Evolutionary conservation across 345 rosid genomes (phyloP).

Genomic region (Syzygium aqueum): DNA sequence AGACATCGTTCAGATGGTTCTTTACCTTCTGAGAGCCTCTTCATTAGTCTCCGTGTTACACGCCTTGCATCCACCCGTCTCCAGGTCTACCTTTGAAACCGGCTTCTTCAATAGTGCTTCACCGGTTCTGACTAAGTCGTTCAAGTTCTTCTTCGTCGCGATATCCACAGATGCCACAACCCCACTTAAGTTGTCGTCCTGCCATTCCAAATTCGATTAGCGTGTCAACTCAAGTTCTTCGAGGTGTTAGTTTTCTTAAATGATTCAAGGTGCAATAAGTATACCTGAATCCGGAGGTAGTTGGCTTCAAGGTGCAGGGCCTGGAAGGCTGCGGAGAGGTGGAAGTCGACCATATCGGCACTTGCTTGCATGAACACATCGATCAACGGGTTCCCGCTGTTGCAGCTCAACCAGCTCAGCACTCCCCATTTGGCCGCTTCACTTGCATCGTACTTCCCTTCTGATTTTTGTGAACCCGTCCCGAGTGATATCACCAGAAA

Average conservation of each 20-base stretch:
- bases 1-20: background rate
- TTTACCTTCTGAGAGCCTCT: constrained; percentile 18
- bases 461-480: constrained; percentile 10
- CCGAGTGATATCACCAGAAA: constrained; percentile 17
- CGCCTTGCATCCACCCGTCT: constrained; percentile 14
- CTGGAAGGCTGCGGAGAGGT: constrained; percentile 12
- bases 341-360: constrained; percentile 19
- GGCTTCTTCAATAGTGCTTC: constrained; percentile 29
- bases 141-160: constrained; percentile 21
- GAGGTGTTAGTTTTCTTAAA: background rate
- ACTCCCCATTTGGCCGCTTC: constrained; percentile 21
- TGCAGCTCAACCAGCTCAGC: constrained; percentile 12
- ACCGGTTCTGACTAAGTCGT: constrained; percentile 9
- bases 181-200: constrained; percentile 17
- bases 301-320: constrained; percentile 10
- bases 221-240: constrained; percentile 7
- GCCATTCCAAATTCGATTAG: background rate
- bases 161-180: constrained; percentile 11
- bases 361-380: constrained; percentile 16
- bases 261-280: background rate
- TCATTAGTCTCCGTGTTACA: constrained; percentile 15
- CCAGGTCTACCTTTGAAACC: constrained; percentile 22
- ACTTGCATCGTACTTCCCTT: constrained; percentile 10
- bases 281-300: constrained; percentile 21
- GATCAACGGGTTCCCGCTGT: constrained; percentile 3